Base-by-base conservation (phyloP, 2,329 filamentous ascomycete genomes). In the Fusarium verrucosum region DNA sequence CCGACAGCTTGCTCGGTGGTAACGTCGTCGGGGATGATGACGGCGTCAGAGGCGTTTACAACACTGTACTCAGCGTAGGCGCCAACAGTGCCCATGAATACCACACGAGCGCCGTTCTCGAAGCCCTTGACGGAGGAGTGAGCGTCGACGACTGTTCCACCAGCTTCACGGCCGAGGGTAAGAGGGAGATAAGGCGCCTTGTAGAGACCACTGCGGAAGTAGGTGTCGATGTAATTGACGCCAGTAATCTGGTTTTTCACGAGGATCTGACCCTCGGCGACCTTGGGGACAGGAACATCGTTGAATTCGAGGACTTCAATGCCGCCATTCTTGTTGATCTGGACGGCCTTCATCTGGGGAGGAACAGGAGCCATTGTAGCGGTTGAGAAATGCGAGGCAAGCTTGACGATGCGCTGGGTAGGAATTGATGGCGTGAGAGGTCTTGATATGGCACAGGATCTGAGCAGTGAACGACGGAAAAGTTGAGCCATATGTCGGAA, bases 141-240 rank as follows among this genome's bases (percentile, higher is more conserved):
- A 4, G 86, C 72, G 25, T 88, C 81, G 36, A 88, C 87, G 64
- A 97, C 79, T 36, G 84, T 87, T 60, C 94, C 93, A 56, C 87
- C 85, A 58, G 84, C 91, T 80, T 97, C 94, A 70, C 90, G 89
- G 62, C 94, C 93, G 19, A 94, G 88, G 46, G 89, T 88, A 70
- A 91, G 85, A 6, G 93, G 94, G 70, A 91, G 87, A 3, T 58
- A 40, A 1, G 90, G 83, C 2, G 88, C 80, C 11, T 83, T 80
- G 82, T 97, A 97, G 46, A 96, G 85, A 11, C 94, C 94, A 13
- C 85, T 87, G 75, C 94, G 92, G 85, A 94, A 96, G 79, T 97
- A 96, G 35, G 81, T 96, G 78, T 97, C 94, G 72, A 97, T 96
- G 79, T 86, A 97, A 79, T 97, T 97, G 61, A 97, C 81, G 58